Percentiles rank a stretch among this genome's conserved stretches.
These are phyloP conservation scores for Pseudopithomyces chartarum DNA, from an alignment of 2,329 filamentous ascomycete species.

Conservation along the genomic window DNA sequence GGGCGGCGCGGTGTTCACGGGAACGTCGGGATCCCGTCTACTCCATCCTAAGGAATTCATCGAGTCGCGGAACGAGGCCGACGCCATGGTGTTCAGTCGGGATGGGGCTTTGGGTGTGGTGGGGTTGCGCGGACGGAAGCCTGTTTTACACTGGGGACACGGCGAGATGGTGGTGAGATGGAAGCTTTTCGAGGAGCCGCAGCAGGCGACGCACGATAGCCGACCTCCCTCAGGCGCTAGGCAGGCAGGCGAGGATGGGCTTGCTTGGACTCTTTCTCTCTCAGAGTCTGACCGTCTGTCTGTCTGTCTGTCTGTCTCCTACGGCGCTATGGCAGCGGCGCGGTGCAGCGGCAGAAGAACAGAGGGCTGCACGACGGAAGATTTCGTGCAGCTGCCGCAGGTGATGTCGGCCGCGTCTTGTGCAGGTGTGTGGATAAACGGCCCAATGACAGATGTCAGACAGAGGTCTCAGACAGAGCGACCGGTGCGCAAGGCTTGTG, in stretches of 20 bases:
- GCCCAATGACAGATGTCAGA: constrained; percentile 45
- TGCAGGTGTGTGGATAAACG: constrained; percentile 23
- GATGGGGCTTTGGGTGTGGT: constrained; percentile 13
- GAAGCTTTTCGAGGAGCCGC: constrained; percentile 42
- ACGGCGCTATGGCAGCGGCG: constrained; percentile 13
- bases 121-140: constrained; percentile 14
- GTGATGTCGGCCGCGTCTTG: constrained; percentile 51
- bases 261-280: constrained; percentile 2
- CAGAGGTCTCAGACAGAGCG: constrained; percentile 40
- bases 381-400: constrained; percentile 62
- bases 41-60: constrained; percentile 96
- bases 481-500: constrained; percentile 45
- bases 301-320: too few relatives aligned
- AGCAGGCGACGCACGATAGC: constrained; percentile 43
- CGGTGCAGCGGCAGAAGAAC: constrained; percentile 17
- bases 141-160: constrained; percentile 21
- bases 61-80: constrained; percentile 86
- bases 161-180: constrained; percentile 16
- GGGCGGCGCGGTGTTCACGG: constrained; percentile 74
- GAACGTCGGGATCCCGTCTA: constrained; percentile 76
- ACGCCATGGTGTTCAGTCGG: constrained; percentile 67
- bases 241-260: constrained; percentile 20
- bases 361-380: constrained; percentile 45
- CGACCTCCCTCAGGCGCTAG: constrained; percentile 21
- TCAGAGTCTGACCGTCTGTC: too few relatives aligned